Conservation (phyloP, 805 yeast species). For the Hanseniaspora clermontiae region DNA sequence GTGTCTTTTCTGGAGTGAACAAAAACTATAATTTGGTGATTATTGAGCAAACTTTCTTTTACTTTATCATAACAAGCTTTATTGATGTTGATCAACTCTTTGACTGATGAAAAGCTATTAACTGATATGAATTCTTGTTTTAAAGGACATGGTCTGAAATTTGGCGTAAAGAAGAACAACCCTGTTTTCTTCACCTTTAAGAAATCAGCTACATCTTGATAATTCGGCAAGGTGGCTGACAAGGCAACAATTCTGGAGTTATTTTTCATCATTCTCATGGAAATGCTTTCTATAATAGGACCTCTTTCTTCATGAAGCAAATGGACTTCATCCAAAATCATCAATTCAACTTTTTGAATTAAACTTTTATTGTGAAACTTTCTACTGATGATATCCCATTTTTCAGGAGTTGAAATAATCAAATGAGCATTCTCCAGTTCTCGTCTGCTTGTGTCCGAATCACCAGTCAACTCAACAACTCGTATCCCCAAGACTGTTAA, state of each 20-base stretch:
- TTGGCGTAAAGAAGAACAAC: conserved; percentile 67
- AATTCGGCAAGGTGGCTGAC: conserved; percentile 89
- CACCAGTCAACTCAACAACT: conserved; percentile 87
- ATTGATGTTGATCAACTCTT: conserved; percentile 69
- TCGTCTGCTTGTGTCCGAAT: conserved; percentile 57
- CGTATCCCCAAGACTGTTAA: conserved; percentile 49
- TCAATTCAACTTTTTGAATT: conserved; percentile 48
- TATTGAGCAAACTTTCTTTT: conserved; percentile 37
- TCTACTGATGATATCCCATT: conserved; percentile 93
- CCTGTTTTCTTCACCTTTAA: conserved; percentile 54
- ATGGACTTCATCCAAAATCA: conserved; percentile 88
- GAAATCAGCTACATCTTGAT: conserved; percentile 72
- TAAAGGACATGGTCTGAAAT: conserved; percentile 84
- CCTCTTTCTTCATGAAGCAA: conserved; percentile 89
- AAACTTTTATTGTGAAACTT: conserved; percentile 58
- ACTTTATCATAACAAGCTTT: conserved; percentile 81
- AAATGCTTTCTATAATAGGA: conserved; percentile 81
- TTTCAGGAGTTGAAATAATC: conserved; percentile 88
- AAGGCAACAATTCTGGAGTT: conserved; percentile 66
- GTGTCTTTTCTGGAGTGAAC: conserved; percentile 94
- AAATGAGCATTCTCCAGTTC: conserved; percentile 71
- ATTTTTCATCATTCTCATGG: conserved; percentile 50
- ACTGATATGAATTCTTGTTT: conserved; percentile 81
- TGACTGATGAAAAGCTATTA: conserved; percentile 41
- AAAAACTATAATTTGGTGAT: conserved; percentile 71